Evolutionary conservation across 768 basidiomycete genomes (phyloP).

Genomic region (Hygrophorus russula): DNA sequence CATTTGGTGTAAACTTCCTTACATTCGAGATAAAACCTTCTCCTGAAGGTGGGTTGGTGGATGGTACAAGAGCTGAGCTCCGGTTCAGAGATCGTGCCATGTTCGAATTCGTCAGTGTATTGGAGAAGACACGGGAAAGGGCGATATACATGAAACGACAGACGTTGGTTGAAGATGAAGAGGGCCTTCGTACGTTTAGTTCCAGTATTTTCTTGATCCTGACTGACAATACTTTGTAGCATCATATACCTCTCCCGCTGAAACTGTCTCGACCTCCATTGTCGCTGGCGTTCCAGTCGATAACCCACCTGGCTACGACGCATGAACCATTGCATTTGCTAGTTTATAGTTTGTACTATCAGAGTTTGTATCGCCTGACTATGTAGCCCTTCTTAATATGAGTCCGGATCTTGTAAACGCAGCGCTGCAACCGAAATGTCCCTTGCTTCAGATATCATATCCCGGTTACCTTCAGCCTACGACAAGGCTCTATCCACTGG

Average conservation of each 20-base stretch:
- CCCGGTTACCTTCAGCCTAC: slow-evolving; percentile 41
- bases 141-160: slow-evolving; percentile 68
- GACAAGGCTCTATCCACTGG: slow-evolving; percentile 49
- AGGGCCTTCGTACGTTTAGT: slow-evolving; percentile 47
- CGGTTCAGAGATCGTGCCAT: slow-evolving; percentile 57
- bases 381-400: too few relatives aligned
- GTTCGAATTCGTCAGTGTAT: slow-evolving; percentile 59
- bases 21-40: slow-evolving; percentile 57
- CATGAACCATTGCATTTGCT: slow-evolving; percentile 10
- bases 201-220: neutral
- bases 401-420: too few relatives aligned
- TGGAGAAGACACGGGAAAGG: slow-evolving; percentile 71
- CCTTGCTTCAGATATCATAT: slow-evolving; percentile 39
- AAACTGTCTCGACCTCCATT: slow-evolving; percentile 23
- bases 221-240: slow-evolving; percentile 18
- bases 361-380: too few relatives aligned
- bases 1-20: slow-evolving; percentile 59
- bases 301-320: slow-evolving; percentile 41
- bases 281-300: slow-evolving; percentile 31
- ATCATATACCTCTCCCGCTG: slow-evolving; percentile 33
- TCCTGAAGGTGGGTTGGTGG: slow-evolving; percentile 50
- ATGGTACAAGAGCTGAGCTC: slow-evolving; percentile 55
- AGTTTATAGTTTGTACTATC: too few relatives aligned
- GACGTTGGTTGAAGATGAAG: slow-evolving; percentile 36
- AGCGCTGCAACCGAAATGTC: slow-evolving; percentile 2